These are phyloP conservation scores for Nakataea oryzae DNA, from an alignment of 2,329 filamentous ascomycete genomes.

Conservation along the genomic window DNA sequence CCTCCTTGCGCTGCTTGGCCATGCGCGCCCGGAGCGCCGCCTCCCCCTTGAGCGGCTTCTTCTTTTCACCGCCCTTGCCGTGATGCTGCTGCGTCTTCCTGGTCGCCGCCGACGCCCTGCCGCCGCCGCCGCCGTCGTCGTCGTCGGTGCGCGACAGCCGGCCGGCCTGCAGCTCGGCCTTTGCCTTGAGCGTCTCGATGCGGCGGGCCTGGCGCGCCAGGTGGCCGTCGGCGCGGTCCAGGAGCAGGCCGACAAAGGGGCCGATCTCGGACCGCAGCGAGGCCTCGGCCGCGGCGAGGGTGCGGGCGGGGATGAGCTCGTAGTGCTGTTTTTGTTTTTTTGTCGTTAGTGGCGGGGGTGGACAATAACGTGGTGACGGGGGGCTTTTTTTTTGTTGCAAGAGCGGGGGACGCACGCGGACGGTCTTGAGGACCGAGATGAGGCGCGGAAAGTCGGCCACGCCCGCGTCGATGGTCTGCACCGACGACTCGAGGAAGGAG, in stretches of 20 bases:
- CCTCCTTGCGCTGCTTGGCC: constrained; percentile 71
- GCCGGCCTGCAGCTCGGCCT: constrained; percentile 74
- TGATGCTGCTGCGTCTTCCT: constrained; percentile 7
- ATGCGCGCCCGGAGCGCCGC: constrained; percentile 45
- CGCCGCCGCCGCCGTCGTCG: not conserved
- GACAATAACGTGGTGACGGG: no score
- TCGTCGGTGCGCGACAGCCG: constrained; percentile 26
- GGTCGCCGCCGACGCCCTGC: constrained; percentile 7
- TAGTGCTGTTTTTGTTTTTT: constrained; percentile 56
- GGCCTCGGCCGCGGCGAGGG: constrained; percentile 71
- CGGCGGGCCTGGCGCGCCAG: constrained; percentile 74
- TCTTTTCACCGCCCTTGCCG: constrained; percentile 13
- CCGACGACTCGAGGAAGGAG: constrained; percentile 49
- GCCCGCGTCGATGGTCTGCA: constrained; percentile 43
- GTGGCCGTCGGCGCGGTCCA: constrained; percentile 73
- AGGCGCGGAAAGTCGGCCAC: constrained; percentile 49
- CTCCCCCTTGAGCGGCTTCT: constrained; percentile 35
- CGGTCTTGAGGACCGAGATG: constrained; percentile 42
- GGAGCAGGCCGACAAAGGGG: constrained; percentile 71
- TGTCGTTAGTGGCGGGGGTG: not conserved
- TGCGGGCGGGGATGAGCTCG: constrained; percentile 79
- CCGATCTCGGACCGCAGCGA: constrained; percentile 80
- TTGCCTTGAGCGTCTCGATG: constrained; percentile 74
- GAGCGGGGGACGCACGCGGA: constrained; percentile 33
- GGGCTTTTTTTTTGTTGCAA: not conserved